Conservation (phyloP, 371 early-diverging fungal species). For the Apophysomyces ossiformis region DNA sequence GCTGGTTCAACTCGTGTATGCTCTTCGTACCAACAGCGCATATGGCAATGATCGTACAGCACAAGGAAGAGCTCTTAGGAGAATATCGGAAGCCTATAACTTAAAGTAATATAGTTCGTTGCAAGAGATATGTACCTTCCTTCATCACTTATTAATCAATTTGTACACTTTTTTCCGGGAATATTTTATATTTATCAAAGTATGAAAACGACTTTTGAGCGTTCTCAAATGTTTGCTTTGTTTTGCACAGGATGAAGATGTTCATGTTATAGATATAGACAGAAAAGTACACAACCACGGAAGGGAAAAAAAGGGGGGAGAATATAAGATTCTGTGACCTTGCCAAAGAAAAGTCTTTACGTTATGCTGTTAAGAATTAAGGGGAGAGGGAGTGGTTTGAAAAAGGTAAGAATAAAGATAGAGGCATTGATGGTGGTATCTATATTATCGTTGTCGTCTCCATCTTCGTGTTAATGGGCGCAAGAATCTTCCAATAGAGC, state of each 20-base stretch:
- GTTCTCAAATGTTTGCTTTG: not conserved
- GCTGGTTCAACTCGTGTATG: conserved; percentile 50
- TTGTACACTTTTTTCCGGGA: not conserved
- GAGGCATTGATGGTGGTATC: not conserved
- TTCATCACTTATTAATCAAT: not conserved
- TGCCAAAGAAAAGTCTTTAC: not conserved
- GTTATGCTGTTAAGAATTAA: not conserved
- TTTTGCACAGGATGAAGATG: too few species aligned
- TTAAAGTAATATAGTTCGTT: conserved; percentile 25
- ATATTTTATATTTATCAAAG: not conserved
- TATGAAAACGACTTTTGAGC: not conserved
- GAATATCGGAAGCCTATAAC: conserved; percentile 56
- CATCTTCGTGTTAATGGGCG: not conserved
- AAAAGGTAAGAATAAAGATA: not conserved
- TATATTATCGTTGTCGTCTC: not conserved
- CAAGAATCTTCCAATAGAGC: not conserved
- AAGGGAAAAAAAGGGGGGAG: too few species aligned
- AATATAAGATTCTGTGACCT: not conserved
- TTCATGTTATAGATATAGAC: too few species aligned
- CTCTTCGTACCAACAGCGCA: conserved; percentile 41
- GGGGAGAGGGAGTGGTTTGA: not conserved
- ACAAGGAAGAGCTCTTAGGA: conserved; percentile 36
- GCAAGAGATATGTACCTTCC: not conserved
- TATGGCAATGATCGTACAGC: conserved; percentile 31
- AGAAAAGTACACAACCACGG: too few species aligned